Evolutionary conservation across 495 filamentous ascomycete genomes (phyloP), one percentile per base, ranked within the genome.

Genomic region (Glutinoglossum americanum): DNA sequence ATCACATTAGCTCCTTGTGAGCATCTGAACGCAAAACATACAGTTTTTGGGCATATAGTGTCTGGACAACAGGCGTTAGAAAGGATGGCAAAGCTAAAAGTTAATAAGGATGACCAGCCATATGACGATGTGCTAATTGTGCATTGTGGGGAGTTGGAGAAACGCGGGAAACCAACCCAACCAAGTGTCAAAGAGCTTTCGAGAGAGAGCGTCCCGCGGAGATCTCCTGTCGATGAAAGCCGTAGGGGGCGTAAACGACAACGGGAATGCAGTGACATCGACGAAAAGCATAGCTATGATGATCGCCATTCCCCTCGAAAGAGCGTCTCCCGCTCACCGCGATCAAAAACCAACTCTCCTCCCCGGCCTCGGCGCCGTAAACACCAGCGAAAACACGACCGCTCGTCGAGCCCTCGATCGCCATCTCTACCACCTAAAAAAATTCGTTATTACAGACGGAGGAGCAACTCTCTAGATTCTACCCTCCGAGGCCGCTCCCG

Each of bases 21-120:
- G 17, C 68, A 68, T 56, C 61, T 74, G 45, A 71, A 72, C 21
- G 60, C 41, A 1, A 71, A 70, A 59, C 68, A 74, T 59, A 71
- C 70, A 0, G 59, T 70, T 17, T 72, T 74, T 51, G 72, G 72
- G 7, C 62, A 63, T 32, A 47, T 74, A 15, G 65, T 72, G 2
- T 54, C 62, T 0, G 72, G 72, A 1, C 61, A 70, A 55, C 66
- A 68, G 7, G 60, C 64, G 1, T 58, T 70, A 28, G 59, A 64
- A 30, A 57, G 60, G 26, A 65, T 74, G 44, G 66, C 66, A 23
- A 62, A 64, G 51, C 61, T 73, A 8, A 39, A 59, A 26, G 70
- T 73, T 15, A 68, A 69, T 51, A 60, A 63, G n/a, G 58, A 63
- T 7, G 72, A 74, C 54, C 58, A 60, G 28, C 72, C 72, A 1